These are phyloP conservation scores for Trypanosomatidae sp. DNA, from an alignment of 208 protist species.

Conservation along the genomic window DNA sequence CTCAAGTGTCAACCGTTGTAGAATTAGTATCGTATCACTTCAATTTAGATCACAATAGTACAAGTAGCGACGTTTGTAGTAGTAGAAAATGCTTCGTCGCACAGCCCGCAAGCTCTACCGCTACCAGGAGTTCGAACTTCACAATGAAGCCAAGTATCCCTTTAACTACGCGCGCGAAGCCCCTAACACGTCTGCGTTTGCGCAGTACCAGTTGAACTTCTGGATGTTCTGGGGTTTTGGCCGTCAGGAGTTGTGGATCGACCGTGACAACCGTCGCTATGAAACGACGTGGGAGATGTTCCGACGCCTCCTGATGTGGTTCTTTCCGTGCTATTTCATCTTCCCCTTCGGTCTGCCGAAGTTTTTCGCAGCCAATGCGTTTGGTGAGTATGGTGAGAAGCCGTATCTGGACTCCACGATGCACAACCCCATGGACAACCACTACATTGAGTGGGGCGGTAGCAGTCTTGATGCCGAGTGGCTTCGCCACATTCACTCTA, in stretches of 20 bases:
- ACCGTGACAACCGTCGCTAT: conserved; percentile 78
- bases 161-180: conserved; percentile 87
- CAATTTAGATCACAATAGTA: no score
- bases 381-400: conserved; percentile 87
- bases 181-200: conserved; percentile 86
- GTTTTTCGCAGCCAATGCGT: conserved; percentile 65
- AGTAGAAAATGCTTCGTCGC: conserved; percentile 73
- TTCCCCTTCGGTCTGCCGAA: conserved; percentile 88
- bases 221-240: conserved; percentile 91
- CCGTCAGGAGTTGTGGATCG: conserved; percentile 85
- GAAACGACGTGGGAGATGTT: conserved; percentile 90
- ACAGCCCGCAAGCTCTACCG: conserved; percentile 49
- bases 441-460: conserved; percentile 87
- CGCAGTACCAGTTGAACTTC: conserved; percentile 86
- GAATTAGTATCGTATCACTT: no score
- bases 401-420: conserved; percentile 80
- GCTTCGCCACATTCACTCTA: conserved; percentile 88
- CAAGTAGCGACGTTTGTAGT: no score
- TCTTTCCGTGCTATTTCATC: conserved; percentile 87
- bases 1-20: no score
- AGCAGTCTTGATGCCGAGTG: conserved; percentile 80
- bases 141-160: conserved; percentile 78
- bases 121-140: conserved; percentile 91
- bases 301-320: conserved; percentile 81
- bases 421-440: conserved; percentile 83